These are phyloP conservation scores for Enterospora canceri DNA, from an alignment of 371 early-diverging fungal genomes.

Conservation along the genomic window DNA sequence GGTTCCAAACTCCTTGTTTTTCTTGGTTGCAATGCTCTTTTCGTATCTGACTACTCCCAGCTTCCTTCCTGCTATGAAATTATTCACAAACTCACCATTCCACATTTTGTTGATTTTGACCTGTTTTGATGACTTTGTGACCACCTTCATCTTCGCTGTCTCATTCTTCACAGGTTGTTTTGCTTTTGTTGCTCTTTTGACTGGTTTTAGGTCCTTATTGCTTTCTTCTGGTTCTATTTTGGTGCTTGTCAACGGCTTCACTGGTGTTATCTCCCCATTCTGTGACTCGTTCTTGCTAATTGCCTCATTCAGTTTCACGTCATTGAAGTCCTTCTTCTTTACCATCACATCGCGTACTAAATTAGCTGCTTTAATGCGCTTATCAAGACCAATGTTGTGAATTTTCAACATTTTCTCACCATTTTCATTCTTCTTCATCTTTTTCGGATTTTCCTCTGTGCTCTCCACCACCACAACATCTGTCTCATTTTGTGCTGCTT, in stretches of 20 bases:
- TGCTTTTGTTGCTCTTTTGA: not conserved
- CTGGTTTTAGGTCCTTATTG: not conserved
- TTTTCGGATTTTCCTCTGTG: not conserved
- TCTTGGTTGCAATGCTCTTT: too few relatives aligned
- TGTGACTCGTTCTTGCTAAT: too few relatives aligned
- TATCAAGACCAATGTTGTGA: not conserved
- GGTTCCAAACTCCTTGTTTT: not conserved
- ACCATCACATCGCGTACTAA: not conserved
- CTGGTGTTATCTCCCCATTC: too few relatives aligned
- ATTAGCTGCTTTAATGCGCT: not conserved
- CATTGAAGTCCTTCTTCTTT: not conserved
- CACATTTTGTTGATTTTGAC: too few relatives aligned
- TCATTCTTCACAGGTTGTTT: too few relatives aligned
- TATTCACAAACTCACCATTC: too few relatives aligned
- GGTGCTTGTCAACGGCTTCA: too few relatives aligned
- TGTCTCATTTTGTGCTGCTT: conserved; percentile 1
- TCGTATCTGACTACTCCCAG: too few relatives aligned
- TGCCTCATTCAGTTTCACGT: not conserved
- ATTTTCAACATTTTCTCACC: not conserved
- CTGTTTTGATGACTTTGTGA: too few relatives aligned
- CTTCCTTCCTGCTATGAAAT: too few relatives aligned
- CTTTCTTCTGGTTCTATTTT: too few relatives aligned
- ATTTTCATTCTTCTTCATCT: not conserved
- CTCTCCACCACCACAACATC: not conserved
- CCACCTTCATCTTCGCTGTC: too few relatives aligned